Base-by-base conservation (phyloP, 1,139 yeast genomes). In the Geotrichum restrictum region DNA sequence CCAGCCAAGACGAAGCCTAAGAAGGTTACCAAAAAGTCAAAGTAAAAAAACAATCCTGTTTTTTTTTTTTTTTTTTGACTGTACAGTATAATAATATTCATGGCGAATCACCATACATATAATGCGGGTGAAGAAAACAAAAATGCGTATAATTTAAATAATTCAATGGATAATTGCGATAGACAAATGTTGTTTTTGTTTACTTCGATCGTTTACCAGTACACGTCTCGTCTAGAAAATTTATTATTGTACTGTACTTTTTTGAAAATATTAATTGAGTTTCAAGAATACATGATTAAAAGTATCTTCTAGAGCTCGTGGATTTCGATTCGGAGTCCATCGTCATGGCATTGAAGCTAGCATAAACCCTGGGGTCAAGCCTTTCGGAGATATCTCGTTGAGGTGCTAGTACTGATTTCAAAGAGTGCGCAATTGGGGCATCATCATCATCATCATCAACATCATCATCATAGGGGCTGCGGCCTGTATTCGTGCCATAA, bases 301-400 rank as follows among this genome's bases (percentile, higher is more conserved):
- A 19, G 32, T 47, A 47, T n/a, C 54, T 27, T 33, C 46, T 38
- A 18, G 54, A 16, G 6, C 27, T 2, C n/a, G 44, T 21, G 2
- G 45, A 11, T 11, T 36, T 10, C 24, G 38, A 36, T 13, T 51
- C 50, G 7, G 48, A 34, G 10, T 51, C 53, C 21, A 50, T 31
- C 14, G 53, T 51, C 54, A 51, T 45, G 21, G 50, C 43, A 16
- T 46, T 51, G 19, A 51, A 45, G 34, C 48, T 48, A 11, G 55
- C 55, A 36, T 52, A 52, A 2, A 52, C 45, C 29, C 40, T 52
- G 11, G 55, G 50, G 27, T 52, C 55, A 37, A 37, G 41, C 24
- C 18, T 37, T 18, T 37, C 41, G 6, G 24, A 18, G 3, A 16
- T 13, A 2, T 34, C 37, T n/a, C n/a, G 11, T 14, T 31, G n/a